Evolutionary conservation across 2,329 filamentous ascomycete species (phyloP).

Genomic region (Westerdykella aurantiaca): DNA sequence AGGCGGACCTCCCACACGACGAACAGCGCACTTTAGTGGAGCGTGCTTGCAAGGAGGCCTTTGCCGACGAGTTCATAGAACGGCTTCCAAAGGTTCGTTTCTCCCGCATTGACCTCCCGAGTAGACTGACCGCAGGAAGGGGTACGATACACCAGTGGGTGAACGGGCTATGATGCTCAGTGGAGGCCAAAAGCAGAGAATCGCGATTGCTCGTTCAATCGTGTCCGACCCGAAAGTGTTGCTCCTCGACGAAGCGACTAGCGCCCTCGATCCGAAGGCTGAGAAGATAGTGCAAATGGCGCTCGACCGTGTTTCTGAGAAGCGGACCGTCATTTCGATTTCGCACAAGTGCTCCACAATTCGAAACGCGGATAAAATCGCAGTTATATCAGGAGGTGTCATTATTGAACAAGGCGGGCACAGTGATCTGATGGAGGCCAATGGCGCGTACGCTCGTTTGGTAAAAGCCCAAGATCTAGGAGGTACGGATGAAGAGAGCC

Average conservation of each 20-base stretch:
- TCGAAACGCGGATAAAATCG: slow-evolving; percentile 87
- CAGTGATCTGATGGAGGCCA: slow-evolving; percentile 63
- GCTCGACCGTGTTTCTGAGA: slow-evolving; percentile 74
- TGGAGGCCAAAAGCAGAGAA: slow-evolving; percentile 92
- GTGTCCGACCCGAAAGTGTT: slow-evolving; percentile 86
- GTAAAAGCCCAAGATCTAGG: slow-evolving; percentile 47
- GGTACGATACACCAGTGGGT: slow-evolving; percentile 87
- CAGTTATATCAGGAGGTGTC: slow-evolving; percentile 74
- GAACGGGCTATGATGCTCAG: slow-evolving; percentile 86
- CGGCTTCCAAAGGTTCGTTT: slow-evolving; percentile 45
- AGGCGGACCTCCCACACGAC: slow-evolving; percentile 44
- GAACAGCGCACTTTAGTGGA: slow-evolving; percentile 67
- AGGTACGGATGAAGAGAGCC: slow-evolving; percentile 13
- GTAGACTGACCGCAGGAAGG: slow-evolving; percentile 53
- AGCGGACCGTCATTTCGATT: slow-evolving; percentile 91
- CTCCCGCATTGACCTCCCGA: slow-evolving; percentile 15
- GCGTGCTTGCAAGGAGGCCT: slow-evolving; percentile 82
- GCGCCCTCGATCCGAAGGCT: slow-evolving; percentile 84
- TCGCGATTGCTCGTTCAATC: slow-evolving; percentile 84
- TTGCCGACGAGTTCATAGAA: slow-evolving; percentile 85
- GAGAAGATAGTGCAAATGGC: slow-evolving; percentile 92
- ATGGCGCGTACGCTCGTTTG: slow-evolving; percentile 76
- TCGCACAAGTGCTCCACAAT: slow-evolving; percentile 94
- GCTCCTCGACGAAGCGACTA: slow-evolving; percentile 88
- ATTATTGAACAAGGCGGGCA: slow-evolving; percentile 92